These are phyloP conservation scores for Plasmodiophora brassicae DNA, from an alignment of 208 protist species.

Conservation along the genomic window DNA sequence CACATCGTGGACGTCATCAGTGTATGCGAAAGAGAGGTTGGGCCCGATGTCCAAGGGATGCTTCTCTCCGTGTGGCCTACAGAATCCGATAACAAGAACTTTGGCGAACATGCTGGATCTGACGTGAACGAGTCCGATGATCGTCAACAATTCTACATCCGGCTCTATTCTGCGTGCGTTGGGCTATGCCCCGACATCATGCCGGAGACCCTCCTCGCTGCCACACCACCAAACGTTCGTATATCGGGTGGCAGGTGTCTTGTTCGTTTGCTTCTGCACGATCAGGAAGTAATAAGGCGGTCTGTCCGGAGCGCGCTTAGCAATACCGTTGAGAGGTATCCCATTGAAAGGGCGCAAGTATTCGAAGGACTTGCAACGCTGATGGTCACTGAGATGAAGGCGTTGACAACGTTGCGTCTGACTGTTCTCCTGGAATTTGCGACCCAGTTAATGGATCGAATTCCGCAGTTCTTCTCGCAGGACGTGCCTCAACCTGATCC, in stretches of 20 bases:
- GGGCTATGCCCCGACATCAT: background rate
- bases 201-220: background rate
- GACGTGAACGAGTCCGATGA: background rate
- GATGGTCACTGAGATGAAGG: no score
- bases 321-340: background rate
- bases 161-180: background rate
- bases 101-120: background rate
- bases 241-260: background rate
- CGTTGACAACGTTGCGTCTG: no score
- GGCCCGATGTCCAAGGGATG: background rate
- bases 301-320: background rate
- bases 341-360: background rate
- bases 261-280: background rate
- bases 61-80: no score
- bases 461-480: no score
- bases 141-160: background rate
- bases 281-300: background rate
- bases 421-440: no score
- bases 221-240: background rate
- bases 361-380: no score
- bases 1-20: background rate
- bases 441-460: no score
- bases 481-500: no score
- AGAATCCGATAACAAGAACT: no score
- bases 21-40: background rate